Percentiles rank a stretch among this genome's conserved stretches.
Evolutionary conservation across 108 stramenopile species (phyloP).

Genomic region (Cyclotella cryptica): DNA sequence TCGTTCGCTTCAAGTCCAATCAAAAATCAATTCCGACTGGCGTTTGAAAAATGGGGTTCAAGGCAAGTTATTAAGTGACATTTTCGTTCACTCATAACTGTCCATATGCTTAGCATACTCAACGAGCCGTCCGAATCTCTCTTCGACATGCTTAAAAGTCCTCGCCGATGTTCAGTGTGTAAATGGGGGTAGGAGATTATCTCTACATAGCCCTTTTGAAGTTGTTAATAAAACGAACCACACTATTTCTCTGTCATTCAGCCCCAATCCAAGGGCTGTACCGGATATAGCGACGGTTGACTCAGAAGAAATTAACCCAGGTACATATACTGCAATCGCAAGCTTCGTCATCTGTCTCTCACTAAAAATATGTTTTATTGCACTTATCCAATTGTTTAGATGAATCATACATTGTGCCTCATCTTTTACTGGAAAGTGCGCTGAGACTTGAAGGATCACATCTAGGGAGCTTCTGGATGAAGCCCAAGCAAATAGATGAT

Average conservation of each 20-base stretch:
- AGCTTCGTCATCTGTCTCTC: neutral
- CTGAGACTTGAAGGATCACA: slow-evolving; percentile 66
- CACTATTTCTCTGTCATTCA: slow-evolving; percentile 54
- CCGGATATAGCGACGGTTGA: neutral
- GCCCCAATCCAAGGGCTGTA: slow-evolving; percentile 70
- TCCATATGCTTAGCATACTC: no score
- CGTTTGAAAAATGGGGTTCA: slow-evolving; percentile 81
- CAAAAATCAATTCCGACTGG: slow-evolving; percentile 78
- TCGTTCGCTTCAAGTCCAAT: slow-evolving; percentile 57
- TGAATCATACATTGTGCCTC: slow-evolving; percentile 44
- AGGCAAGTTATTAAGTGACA: no score
- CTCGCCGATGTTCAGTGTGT: slow-evolving; percentile 88
- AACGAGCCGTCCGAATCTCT: no score
- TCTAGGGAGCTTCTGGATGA: slow-evolving; percentile 81
- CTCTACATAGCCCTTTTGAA: slow-evolving; percentile 81
- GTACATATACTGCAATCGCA: slow-evolving; percentile 12
- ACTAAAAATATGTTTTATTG: neutral
- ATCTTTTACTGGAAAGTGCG: slow-evolving; percentile 76
- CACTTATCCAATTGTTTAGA: neutral
- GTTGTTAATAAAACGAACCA: slow-evolving; percentile 90
- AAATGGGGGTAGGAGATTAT: slow-evolving; percentile 89
- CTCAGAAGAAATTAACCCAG: slow-evolving; percentile 21
- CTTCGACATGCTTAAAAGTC: no score
- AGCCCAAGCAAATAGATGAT: slow-evolving; percentile 33
- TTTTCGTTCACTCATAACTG: no score